Percentiles rank a stretch among this genome's conserved stretches.
Conservation (phyloP, 192 early-diverging fungal species). For the Coemansia sp. region DNA sequence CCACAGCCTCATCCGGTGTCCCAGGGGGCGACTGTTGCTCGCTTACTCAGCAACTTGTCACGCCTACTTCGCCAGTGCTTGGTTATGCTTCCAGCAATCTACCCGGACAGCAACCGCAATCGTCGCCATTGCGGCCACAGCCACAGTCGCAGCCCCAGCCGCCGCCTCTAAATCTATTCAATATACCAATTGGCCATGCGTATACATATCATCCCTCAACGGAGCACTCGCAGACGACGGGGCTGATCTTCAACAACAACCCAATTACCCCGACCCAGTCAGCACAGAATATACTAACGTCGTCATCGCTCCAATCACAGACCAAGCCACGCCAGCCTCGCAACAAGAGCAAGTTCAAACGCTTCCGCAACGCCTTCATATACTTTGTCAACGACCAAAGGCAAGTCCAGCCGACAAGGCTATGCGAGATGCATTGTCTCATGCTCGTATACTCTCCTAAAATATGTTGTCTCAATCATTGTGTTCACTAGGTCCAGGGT, state of each 20-base stretch:
- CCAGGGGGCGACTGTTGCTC: not conserved
- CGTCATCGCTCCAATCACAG: slow-evolving; percentile 4
- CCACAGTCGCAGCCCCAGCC: not conserved
- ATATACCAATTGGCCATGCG: slow-evolving; percentile 14
- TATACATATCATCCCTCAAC: slow-evolving; percentile 22
- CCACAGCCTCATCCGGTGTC: not conserved
- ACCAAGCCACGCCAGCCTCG: slow-evolving; percentile 34
- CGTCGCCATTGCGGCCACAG: not conserved
- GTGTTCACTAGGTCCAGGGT: slow-evolving; percentile 30
- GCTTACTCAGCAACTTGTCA: not conserved
- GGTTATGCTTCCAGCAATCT: not conserved
- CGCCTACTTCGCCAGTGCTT: not conserved
- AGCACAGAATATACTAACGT: not conserved
- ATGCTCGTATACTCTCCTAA: not conserved
- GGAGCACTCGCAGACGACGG: slow-evolving; percentile 4
- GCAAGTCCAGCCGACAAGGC: slow-evolving; percentile 11
- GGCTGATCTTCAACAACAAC: slow-evolving; percentile 6
- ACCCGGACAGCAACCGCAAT: not conserved
- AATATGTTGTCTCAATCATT: not conserved
- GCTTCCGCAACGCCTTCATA: slow-evolving; percentile 57
- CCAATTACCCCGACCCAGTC: slow-evolving; percentile 23
- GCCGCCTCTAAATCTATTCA: not conserved
- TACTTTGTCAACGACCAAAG: slow-evolving; percentile 57
- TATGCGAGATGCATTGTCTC: not conserved
- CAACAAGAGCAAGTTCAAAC: slow-evolving; percentile 56